These are phyloP conservation scores for Moesziomyces aphidis DNA, from an alignment of 1,284 basidiomycete species.

Conservation along the genomic window DNA sequence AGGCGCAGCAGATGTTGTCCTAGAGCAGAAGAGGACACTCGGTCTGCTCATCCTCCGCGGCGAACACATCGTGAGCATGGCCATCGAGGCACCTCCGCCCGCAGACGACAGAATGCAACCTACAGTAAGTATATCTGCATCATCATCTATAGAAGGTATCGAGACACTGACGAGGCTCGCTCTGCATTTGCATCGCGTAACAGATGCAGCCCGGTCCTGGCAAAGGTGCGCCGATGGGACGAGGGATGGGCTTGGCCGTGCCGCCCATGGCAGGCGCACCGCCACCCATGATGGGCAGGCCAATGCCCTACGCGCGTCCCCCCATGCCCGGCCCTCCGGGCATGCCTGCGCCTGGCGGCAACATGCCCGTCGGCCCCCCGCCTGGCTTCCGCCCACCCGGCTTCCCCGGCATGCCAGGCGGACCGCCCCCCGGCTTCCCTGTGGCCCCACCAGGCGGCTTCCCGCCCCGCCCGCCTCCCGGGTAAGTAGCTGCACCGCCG, in stretches of 20 bases:
- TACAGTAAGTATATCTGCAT: slow-evolving; percentile 69
- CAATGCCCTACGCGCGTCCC: slow-evolving; percentile 70
- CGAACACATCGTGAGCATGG: slow-evolving; percentile 94
- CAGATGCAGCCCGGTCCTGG: slow-evolving; percentile 88
- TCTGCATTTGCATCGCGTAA: slow-evolving; percentile 3
- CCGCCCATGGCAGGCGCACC: slow-evolving; percentile 72
- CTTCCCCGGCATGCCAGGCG: slow-evolving; percentile 44
- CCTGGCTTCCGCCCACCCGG: slow-evolving; percentile 64
- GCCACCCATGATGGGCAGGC: slow-evolving; percentile 70
- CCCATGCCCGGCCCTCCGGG: slow-evolving; percentile 75
- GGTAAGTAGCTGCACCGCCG: slow-evolving; percentile 9
- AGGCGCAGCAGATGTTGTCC: slow-evolving; percentile 70
- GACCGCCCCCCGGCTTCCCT: slow-evolving; percentile 45
- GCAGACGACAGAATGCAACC: slow-evolving; percentile 89
- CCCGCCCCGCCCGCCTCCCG: slow-evolving; percentile 44
- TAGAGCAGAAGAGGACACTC: slow-evolving; percentile 95
- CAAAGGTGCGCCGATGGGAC: slow-evolving; percentile 91
- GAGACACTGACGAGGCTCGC: neutral
- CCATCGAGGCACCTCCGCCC: slow-evolving; percentile 95
- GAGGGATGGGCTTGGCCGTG: slow-evolving; percentile 91
- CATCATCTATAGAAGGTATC: neutral
- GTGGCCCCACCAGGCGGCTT: slow-evolving; percentile 33
- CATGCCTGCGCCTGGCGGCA: slow-evolving; percentile 69
- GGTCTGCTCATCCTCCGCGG: slow-evolving; percentile 96
- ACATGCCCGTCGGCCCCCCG: slow-evolving; percentile 58